Conservation (phyloP, 2,329 filamentous ascomycete species). For the Tolypocladium endophyticum region DNA sequence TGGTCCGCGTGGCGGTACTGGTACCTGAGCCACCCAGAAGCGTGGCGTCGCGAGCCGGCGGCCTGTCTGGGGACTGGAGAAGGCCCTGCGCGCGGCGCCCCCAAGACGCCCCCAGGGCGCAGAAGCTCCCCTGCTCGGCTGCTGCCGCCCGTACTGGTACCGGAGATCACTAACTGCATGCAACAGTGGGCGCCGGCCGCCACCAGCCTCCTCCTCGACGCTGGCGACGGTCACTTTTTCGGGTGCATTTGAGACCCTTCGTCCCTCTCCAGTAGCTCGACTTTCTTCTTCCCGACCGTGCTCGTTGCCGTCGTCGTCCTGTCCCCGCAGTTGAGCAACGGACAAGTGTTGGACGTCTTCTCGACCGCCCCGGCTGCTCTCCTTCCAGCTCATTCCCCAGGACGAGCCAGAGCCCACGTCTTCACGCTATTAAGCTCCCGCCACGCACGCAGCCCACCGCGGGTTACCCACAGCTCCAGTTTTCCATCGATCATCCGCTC, state of each 20-base stretch:
- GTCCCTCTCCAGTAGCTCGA: not conserved
- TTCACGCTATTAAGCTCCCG: not conserved
- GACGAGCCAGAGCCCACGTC: not conserved
- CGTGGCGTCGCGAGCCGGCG: not conserved
- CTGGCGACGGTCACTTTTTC: not conserved
- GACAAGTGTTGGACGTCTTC: not conserved
- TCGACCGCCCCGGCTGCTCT: not conserved
- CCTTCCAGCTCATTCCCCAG: not conserved
- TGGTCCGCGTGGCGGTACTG: not conserved
- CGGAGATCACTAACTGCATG: conserved; percentile 1
- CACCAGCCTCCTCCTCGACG: not conserved
- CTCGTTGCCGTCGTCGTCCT: not conserved
- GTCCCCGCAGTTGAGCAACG: not conserved
- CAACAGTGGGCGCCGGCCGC: not conserved
- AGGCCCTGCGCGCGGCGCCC: not conserved
- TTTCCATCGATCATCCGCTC: conserved; percentile 1
- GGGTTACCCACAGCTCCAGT: conserved; percentile 5
- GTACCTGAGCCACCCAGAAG: not conserved
- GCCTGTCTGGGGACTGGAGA: not conserved
- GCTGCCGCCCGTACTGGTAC: not conserved
- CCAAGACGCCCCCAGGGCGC: not conserved
- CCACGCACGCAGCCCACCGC: not conserved
- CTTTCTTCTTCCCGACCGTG: not conserved
- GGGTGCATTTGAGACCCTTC: not conserved
- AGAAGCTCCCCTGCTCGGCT: not conserved